Evolutionary conservation across 345 rosid species (phyloP).

Genomic region (Ricinus communis): DNA sequence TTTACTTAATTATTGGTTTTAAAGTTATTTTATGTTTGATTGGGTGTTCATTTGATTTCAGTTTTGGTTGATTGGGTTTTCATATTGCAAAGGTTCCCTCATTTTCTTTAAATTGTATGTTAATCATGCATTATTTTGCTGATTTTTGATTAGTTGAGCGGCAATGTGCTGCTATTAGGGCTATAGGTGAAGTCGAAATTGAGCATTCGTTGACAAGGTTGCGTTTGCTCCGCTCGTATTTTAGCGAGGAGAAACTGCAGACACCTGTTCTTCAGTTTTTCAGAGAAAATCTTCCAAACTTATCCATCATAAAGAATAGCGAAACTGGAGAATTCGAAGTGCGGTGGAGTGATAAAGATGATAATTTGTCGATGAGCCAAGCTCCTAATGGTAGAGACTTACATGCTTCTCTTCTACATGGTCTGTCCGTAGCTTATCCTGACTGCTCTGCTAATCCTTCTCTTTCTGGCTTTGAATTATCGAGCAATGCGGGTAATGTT

Average conservation of each 20-base stretch:
- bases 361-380: slow-evolving; percentile 26
- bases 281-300: slow-evolving; percentile 56
- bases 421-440: slow-evolving; percentile 56
- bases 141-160: slow-evolving; percentile 47
- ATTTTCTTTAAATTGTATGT: not conserved
- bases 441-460: slow-evolving; percentile 36
- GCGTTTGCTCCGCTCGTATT: slow-evolving; percentile 60
- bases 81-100: not conserved
- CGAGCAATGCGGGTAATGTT: slow-evolving; percentile 45
- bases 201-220: slow-evolving; percentile 56
- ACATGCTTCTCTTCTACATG: slow-evolving; percentile 51
- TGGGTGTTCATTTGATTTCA: not conserved
- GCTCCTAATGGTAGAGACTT: slow-evolving; percentile 38
- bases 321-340: slow-evolving; percentile 57
- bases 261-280: slow-evolving; percentile 58
- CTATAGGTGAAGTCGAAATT: slow-evolving; percentile 71
- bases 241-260: slow-evolving; percentile 50
- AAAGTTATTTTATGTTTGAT: not conserved
- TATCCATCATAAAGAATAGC: slow-evolving; percentile 40
- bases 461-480: slow-evolving; percentile 52
- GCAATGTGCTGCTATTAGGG: slow-evolving; percentile 64
- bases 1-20: not conserved
- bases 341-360: slow-evolving; percentile 42
- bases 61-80: not conserved
- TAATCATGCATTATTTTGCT: not conserved